Evolutionary conservation across 805 yeast genomes (phyloP).

Genomic region (Suhomyces sp.): DNA sequence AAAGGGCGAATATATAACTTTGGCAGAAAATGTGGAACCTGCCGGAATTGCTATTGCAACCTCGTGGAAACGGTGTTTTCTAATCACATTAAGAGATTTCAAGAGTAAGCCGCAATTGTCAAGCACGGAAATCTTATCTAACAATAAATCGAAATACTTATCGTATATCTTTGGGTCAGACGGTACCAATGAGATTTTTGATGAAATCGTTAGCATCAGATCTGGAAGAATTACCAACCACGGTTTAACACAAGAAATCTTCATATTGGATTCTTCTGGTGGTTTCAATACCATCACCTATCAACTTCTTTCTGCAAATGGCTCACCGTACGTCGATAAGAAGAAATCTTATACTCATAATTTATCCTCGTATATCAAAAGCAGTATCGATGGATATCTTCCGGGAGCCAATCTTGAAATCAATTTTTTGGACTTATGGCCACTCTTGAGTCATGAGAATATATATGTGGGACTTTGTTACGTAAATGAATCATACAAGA

Average conservation of each 20-base stretch:
- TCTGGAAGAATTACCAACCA: constrained; percentile 52
- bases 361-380: constrained; percentile 29
- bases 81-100: constrained; percentile 64
- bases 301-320: constrained; percentile 29
- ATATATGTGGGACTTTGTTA: constrained; percentile 43
- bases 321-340: constrained; percentile 26
- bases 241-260: constrained; percentile 42
- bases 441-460: constrained; percentile 33
- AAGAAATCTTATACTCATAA: constrained; percentile 30
- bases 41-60: constrained; percentile 75
- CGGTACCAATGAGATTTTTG: constrained; percentile 20
- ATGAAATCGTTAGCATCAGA: constrained; percentile 58
- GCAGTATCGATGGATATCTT: constrained; percentile 39
- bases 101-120: constrained; percentile 58
- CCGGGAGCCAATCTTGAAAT: constrained; percentile 51
- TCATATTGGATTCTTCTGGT: constrained; percentile 49
- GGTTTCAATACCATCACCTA: constrained; percentile 30
- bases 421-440: constrained; percentile 61
- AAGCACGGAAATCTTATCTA: constrained; percentile 30
- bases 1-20: constrained; percentile 55
- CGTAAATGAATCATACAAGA: constrained; percentile 15
- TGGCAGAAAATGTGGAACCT: constrained; percentile 64
- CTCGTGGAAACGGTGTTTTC: constrained; percentile 61
- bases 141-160: constrained; percentile 5
- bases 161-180: constrained; percentile 10